Base-by-base conservation (phyloP, 1,139 yeast genomes). In the Arxiozyma heterogenica region DNA sequence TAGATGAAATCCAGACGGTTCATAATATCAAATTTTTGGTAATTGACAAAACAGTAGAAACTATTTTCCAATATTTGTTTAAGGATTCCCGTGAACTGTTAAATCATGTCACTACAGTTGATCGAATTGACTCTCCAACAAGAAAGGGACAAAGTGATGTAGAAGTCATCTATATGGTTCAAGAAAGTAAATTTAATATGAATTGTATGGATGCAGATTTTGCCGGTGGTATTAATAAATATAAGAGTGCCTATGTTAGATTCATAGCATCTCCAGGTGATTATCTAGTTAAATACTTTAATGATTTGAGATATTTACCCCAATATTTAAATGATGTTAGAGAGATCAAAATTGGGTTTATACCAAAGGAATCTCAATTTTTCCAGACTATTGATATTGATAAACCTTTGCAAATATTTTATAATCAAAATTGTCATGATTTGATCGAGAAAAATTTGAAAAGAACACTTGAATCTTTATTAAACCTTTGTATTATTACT, bases 401-500 rank as follows among this genome's bases (percentile, higher is more conserved):
- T 39, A 67, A 82, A 59, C 80, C 95, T 1, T 75, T 89, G 70
- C 91, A 91, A 47, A 75, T 83, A 42, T 86, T 85, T 64, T 90
- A 82, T 69, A 89, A 87, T 65, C 75, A 74, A 44, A 75, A 79
- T 54, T 89, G 95, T 64, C 69, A 74, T 41, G 84, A 83, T 54
- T 71, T 84, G 54, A 83, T 87, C 41, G 73, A 78, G 41, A 74
- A 75, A 27, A 85, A 84, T 55, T 75, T 89, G 25, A 72, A 75
- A 38, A 71, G 72, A 54, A 82, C 87, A 0, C 90, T 94, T 1
- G 63, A 70, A 42, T 60, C 76, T 5, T 73, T 93, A 62, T 82
- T 89, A 41, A 82, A 84, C 59, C 64, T 87, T 41, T 86, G 95
- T 75, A 80, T 86, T 4, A 67, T 86, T 11, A 81, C 94, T 1